Evolutionary conservation across 148 eudicot genomes (phyloP).

Genomic region (Cornus florida): DNA sequence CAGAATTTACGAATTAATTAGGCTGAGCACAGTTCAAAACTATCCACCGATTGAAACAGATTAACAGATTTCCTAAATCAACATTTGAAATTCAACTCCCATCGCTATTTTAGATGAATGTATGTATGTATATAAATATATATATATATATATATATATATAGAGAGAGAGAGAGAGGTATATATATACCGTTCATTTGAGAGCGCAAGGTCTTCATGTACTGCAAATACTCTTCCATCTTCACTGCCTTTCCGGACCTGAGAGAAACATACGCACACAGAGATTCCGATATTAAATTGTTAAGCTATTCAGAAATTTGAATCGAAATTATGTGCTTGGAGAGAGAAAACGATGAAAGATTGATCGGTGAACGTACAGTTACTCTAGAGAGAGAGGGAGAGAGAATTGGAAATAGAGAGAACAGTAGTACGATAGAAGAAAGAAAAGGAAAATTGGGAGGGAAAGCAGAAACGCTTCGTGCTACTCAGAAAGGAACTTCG

Average conservation of each 20-base stretch:
- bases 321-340: too few relatives aligned
- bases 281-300: neutral
- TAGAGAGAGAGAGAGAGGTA: conserved; percentile 17
- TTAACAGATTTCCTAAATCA: neutral
- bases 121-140: neutral
- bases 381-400: neutral
- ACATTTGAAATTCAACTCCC: neutral
- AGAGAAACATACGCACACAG: neutral
- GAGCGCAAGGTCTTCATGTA: conserved; percentile 76
- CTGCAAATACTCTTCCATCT: conserved; percentile 78
- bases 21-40: neutral
- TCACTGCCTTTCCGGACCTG: neutral
- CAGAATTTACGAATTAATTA: conserved; percentile 10
- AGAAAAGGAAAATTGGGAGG: neutral
- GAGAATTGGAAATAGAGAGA: neutral
- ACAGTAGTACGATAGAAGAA: neutral
- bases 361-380: neutral
- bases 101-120: neutral
- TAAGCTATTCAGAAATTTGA: neutral
- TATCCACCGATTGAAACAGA: neutral
- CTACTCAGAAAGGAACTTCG: neutral
- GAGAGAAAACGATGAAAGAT: neutral
- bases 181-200: conserved; percentile 65
- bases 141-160: neutral
- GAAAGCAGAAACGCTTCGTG: neutral